These are phyloP conservation scores for Zymoseptoria passerinii DNA, from an alignment of 2,329 filamentous ascomycete genomes.

Conservation along the genomic window DNA sequence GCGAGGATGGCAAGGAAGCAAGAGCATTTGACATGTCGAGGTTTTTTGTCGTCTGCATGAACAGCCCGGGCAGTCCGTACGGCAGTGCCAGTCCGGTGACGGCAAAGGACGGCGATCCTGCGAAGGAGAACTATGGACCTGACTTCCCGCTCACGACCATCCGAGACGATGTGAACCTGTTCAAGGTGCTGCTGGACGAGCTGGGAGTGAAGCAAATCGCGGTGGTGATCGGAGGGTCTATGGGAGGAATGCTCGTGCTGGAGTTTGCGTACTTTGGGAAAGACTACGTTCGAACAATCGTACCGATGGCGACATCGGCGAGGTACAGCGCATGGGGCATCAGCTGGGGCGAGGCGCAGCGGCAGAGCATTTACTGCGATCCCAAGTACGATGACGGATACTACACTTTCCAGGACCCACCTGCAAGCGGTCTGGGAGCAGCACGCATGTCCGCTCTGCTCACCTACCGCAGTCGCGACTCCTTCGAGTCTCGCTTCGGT, in stretches of 20 bases:
- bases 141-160: constrained; percentile 96
- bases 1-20: constrained; percentile 40
- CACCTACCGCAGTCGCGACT: constrained; percentile 93
- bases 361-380: constrained; percentile 93
- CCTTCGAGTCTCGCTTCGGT: constrained; percentile 91
- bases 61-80: constrained; percentile 77
- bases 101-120: constrained; percentile 68
- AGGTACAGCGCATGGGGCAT: constrained; percentile 84
- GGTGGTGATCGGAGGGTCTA: constrained; percentile 71
- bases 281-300: constrained; percentile 70
- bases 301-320: constrained; percentile 78
- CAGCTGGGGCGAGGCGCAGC: constrained; percentile 81
- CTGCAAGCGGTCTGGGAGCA: constrained; percentile 76
- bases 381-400: constrained; percentile 98
- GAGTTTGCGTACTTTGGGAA: constrained; percentile 89
- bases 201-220: constrained; percentile 71
- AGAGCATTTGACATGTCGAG: constrained; percentile 67
- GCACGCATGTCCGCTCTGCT: constrained; percentile 94
- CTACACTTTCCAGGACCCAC: constrained; percentile 80
- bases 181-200: constrained; percentile 72
- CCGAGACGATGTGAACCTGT: constrained; percentile 84
- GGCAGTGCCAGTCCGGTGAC: constrained; percentile 85
- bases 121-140: constrained; percentile 74
- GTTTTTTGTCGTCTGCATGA: constrained; percentile 82
- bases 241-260: constrained; percentile 84